phyloP scores from a whole-genome alignment of 805 yeast genomes.

The Zygotorulaspora danielsina region DNA sequence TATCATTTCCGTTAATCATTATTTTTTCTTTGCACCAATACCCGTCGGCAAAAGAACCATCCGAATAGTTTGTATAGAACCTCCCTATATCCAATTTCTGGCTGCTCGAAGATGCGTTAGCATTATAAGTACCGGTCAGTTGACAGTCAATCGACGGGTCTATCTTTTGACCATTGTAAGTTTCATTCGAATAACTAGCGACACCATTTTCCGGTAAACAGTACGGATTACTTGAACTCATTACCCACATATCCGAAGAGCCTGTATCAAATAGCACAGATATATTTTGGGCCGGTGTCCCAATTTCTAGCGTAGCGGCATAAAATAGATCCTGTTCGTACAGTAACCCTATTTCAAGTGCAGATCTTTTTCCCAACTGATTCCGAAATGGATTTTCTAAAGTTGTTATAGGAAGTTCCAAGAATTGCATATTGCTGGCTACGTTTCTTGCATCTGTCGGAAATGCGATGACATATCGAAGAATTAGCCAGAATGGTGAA shows the following conservation, averaged over 20 bases:
- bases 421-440: not conserved
- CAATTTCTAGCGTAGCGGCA: conserved; percentile 33
- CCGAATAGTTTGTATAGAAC: conserved; percentile 45
- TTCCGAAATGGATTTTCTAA: not conserved
- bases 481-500: not conserved
- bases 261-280: conserved; percentile 47
- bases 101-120: conserved; percentile 16
- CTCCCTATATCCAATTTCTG: conserved; percentile 16
- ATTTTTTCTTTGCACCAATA: conserved; percentile 61
- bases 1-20: conserved; percentile 42
- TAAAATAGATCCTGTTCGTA: conserved; percentile 27
- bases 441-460: conserved; percentile 3
- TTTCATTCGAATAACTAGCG: conserved; percentile 3
- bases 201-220: conserved; percentile 17
- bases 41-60: conserved; percentile 48
- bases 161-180: conserved; percentile 16
- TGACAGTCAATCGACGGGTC: conserved; percentile 24
- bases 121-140: conserved; percentile 17
- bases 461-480: not conserved
- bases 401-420: conserved; percentile 7
- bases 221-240: conserved; percentile 34
- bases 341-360: conserved; percentile 8
- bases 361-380: conserved; percentile 2
- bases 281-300: conserved; percentile 42
- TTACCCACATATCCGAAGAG: conserved; percentile 48